phyloP scores from a whole-genome alignment of 169 alveolate species.

The Plasmodium fragile region DNA sequence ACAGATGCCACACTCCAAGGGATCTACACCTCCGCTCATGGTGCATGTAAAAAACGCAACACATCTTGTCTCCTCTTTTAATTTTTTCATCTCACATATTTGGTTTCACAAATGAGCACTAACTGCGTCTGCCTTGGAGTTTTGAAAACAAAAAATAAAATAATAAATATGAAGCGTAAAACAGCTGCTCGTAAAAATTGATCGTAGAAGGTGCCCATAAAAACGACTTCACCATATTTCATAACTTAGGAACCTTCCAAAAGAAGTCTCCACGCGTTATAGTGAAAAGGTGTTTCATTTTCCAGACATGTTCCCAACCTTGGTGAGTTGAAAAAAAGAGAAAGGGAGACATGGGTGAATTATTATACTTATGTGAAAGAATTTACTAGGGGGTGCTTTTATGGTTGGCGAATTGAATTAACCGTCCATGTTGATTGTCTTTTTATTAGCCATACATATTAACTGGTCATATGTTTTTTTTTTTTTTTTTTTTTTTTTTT shows the following conservation, averaged over 20 bases:
- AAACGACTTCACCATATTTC: background rate
- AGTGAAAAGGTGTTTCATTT: background rate
- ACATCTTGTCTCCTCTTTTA: background rate
- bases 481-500: slow-evolving; percentile 26
- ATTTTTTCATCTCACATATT: background rate
- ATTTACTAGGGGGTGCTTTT: background rate
- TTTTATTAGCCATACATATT: background rate
- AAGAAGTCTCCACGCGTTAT: background rate
- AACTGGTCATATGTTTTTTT: background rate
- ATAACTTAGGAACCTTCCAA: background rate
- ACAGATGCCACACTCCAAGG: background rate
- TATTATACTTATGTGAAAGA: background rate
- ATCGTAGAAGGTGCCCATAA: background rate
- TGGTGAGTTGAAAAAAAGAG: slow-evolving; percentile 2
- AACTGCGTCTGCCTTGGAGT: background rate
- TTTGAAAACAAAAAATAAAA: background rate
- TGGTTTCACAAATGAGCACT: background rate
- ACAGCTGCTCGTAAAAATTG: background rate
- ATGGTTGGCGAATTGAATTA: background rate
- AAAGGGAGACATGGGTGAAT: background rate
- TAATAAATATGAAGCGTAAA: background rate
- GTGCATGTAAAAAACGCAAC: background rate
- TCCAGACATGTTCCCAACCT: background rate
- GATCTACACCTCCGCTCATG: background rate
- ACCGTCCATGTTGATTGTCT: background rate